A percentile compares a stretch with the other conserved stretches of the same genome.
These are phyloP conservation scores for Penicillium crystallinum DNA, from an alignment of 495 filamentous ascomycete species.

Conservation along the genomic window DNA sequence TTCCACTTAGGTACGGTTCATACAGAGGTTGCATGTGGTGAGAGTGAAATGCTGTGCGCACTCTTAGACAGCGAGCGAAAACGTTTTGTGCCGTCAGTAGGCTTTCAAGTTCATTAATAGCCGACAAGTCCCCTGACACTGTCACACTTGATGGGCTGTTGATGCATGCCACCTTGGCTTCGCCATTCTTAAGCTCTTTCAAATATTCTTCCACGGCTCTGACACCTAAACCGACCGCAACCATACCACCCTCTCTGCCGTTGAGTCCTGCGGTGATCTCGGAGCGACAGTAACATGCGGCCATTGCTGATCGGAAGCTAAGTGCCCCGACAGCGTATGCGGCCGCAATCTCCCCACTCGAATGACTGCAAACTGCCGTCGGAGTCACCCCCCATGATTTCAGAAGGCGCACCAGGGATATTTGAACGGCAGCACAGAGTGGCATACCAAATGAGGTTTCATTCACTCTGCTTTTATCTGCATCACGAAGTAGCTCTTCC, in stretches of 20 bases:
- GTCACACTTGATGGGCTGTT: conserved; percentile 46
- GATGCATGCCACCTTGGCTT: conserved; percentile 38
- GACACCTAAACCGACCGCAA: conserved; percentile 19
- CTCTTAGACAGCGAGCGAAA: conserved; percentile 2
- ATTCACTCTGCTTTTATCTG: conserved; percentile 16
- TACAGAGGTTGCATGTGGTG: not conserved
- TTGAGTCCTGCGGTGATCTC: not conserved
- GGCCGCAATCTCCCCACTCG: conserved; percentile 33
- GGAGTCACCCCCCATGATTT: conserved; percentile 24
- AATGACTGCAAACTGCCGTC: conserved; percentile 26
- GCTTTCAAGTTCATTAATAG: no score
- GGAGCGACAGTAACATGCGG: conserved; percentile 20
- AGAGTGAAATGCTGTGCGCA: not conserved
- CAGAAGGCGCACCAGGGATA: conserved; percentile 25
- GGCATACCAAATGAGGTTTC: conserved; percentile 20
- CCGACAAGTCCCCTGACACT: conserved; percentile 20
- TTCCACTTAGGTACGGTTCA: no score
- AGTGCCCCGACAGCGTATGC: conserved; percentile 24
- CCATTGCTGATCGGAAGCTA: conserved; percentile 16
- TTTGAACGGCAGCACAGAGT: conserved; percentile 26
- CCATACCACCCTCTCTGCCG: conserved; percentile 30
- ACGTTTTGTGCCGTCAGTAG: conserved; percentile 18
- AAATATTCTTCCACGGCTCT: not conserved
- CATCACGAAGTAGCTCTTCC: conserved; percentile 2
- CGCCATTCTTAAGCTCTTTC: not conserved